A percentile compares a stretch with the other conserved stretches of the same genome.
Conservation (phyloP, 164 flowering plant species). For the Taxillus chinensis region DNA sequence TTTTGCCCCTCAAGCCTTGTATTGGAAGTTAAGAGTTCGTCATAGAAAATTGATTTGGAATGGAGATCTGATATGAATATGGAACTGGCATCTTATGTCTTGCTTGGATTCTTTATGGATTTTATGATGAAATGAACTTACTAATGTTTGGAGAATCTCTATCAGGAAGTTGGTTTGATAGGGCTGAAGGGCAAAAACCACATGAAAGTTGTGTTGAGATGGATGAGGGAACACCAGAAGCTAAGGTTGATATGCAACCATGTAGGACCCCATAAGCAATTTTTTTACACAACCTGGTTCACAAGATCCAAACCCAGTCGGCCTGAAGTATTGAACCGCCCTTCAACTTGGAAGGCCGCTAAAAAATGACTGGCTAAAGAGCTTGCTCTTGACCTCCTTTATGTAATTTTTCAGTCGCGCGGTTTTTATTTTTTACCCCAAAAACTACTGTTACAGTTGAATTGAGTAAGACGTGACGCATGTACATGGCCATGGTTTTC, state of each 20-base stretch:
- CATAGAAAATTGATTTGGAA: too few species aligned
- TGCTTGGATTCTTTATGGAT: background rate
- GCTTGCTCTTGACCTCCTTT: too few species aligned
- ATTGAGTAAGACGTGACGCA: too few species aligned
- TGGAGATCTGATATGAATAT: too few species aligned
- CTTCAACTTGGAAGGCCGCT: conserved; percentile 3
- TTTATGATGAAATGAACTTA: background rate
- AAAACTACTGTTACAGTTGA: too few species aligned
- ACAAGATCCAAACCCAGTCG: conserved; percentile 38
- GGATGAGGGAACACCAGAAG: conserved; percentile 93
- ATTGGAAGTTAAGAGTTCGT: too few species aligned
- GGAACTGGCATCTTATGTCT: too few species aligned
- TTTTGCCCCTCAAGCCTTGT: too few species aligned
- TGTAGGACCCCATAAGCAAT: conserved; percentile 72
- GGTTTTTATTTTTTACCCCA: too few species aligned
- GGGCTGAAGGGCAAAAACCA: conserved; percentile 72
- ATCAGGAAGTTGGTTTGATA: conserved; percentile 73
- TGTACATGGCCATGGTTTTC: too few species aligned
- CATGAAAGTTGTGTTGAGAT: conserved; percentile 74
- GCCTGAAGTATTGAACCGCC: conserved; percentile 12
- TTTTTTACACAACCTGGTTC: conserved; percentile 88
- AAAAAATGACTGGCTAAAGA: too few species aligned
- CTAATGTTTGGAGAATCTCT: background rate
- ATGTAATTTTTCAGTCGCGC: too few species aligned
- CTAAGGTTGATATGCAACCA: conserved; percentile 78